These are phyloP conservation scores for Populus hybrid DNA, from an alignment of 441 rosid genomes.

Conservation along the genomic window DNA sequence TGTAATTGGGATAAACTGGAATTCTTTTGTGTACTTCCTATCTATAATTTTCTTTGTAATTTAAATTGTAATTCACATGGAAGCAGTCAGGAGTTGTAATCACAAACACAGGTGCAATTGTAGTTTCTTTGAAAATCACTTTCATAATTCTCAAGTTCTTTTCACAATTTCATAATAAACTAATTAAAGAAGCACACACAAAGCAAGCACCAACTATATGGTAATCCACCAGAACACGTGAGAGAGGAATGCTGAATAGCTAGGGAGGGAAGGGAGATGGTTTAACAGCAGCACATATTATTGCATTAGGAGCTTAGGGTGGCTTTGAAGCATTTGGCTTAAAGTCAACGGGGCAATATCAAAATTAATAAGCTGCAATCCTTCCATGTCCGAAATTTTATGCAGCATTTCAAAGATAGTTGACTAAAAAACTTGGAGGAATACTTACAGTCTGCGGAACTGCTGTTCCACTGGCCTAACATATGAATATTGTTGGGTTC, in stretches of 20 bases:
- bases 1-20: not conserved
- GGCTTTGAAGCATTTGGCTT: not conserved
- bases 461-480: too few species aligned
- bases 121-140: too few species aligned
- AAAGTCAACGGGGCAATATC: not conserved
- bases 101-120: not conserved
- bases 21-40: not conserved
- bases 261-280: not conserved
- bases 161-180: not conserved
- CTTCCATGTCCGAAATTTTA: too few species aligned
- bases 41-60: not conserved
- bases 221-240: not conserved
- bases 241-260: not conserved
- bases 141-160: too few species aligned
- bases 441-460: too few species aligned
- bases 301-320: not conserved
- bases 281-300: not conserved
- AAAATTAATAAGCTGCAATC: not conserved
- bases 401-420: too few species aligned
- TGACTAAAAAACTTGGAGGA: too few species aligned
- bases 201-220: not conserved
- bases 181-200: not conserved
- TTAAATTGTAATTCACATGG: not conserved
- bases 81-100: not conserved
- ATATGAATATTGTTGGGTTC: conserved; percentile 29